Base-by-base conservation (phyloP, 192 early-diverging fungal genomes). In the Coemansia erecta region DNA sequence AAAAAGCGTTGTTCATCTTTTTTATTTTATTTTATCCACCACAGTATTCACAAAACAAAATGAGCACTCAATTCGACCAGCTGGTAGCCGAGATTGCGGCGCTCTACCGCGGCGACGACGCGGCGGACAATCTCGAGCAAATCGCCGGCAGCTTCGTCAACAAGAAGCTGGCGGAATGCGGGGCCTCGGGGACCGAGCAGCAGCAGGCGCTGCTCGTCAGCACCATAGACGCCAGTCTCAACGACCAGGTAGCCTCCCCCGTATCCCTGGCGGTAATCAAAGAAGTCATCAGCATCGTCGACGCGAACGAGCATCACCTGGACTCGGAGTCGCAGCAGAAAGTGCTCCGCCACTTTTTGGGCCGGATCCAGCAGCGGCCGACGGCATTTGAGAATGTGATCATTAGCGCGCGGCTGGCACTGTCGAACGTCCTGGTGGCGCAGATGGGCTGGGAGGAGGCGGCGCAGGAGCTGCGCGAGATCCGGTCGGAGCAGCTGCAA, bases 401-500 rank as follows among this genome's bases (percentile, higher is more conserved):
- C 22, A 60, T 61, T 1, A 64, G 70, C 22, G 81, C 92, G 22
- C 82, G 93, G 21, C 86, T 88, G 48, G 83, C 89, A 44, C 79
- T 98, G 23, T 89, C 94, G 1, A 71, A 75, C 14, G 77, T 92
- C 8, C 84, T 87, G 49, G 89, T 91, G 42, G 64, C 77, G 11
- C 84, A 92, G 26, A 86, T 90, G 51, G 83, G 89, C 12, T 95
- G 87, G 87, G 70, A 80, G n/a, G 89, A 91, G 53, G 94, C 97
- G 8, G 95, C 95, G 8, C 83, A 78, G 60, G 83, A 88, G 22
- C 82, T 98, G 41, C 88, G 93, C 78, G 90, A 89, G 17, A 92
- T 97, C 28, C 89, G 93, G 6, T 81, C 95, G 56, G 97, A 98
- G 56, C 94, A 91, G 23, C 91, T 90, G 46, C 93, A 93, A 69